These are phyloP conservation scores for Scutellaria baicalensis DNA, from an alignment of 257 asterid species.

Conservation along the genomic window DNA sequence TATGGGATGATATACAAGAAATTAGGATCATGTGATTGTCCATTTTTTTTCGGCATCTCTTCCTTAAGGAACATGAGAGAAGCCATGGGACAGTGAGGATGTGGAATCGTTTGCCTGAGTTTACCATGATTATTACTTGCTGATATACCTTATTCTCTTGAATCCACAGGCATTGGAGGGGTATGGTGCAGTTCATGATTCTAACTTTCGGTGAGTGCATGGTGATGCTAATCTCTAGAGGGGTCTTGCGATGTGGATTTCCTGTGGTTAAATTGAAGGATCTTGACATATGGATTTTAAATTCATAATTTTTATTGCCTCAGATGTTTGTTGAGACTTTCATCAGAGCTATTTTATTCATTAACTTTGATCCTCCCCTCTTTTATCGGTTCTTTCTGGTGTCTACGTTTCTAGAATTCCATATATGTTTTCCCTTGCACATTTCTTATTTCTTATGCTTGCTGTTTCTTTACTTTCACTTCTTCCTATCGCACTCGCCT, in stretches of 20 bases:
- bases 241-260: too few species aligned
- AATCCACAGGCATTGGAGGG: slow-evolving; percentile 99
- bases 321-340: slow-evolving; percentile 12
- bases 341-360: background rate
- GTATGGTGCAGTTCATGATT: slow-evolving; percentile 79
- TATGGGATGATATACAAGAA: slow-evolving; percentile 89
- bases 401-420: background rate
- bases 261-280: slow-evolving; percentile 10
- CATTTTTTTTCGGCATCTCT: slow-evolving; percentile 71
- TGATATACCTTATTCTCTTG: slow-evolving; percentile 98
- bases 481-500: slow-evolving; percentile 28
- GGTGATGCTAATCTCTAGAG: slow-evolving; percentile 27
- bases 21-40: slow-evolving; percentile 83
- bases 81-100: slow-evolving; percentile 98
- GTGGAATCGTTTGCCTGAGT: slow-evolving; percentile 95
- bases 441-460: background rate
- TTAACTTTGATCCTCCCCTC: too few species aligned
- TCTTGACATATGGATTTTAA: slow-evolving; percentile 3
- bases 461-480: slow-evolving; percentile 19
- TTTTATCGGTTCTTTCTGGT: background rate
- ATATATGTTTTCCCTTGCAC: background rate
- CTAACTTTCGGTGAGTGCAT: slow-evolving; percentile 80
- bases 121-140: slow-evolving; percentile 83
- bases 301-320: background rate
- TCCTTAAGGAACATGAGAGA: slow-evolving; percentile 82